Base-by-base conservation (phyloP, 1,284 basidiomycete genomes). In the Ceratobasidium papillatum region DNA sequence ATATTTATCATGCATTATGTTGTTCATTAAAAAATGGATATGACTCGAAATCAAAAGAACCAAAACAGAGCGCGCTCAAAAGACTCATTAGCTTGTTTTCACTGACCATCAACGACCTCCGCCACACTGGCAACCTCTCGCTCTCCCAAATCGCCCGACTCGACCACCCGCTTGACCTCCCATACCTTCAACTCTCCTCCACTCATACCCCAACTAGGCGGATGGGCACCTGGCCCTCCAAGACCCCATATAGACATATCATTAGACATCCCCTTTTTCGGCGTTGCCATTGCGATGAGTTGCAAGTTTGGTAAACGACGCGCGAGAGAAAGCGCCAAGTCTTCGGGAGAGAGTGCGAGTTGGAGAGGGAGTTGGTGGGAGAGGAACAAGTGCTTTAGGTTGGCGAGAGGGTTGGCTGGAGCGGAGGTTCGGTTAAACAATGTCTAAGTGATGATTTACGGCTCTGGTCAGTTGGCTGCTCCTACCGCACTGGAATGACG, bases 321-420 rank as follows among this genome's bases (percentile, higher is more conserved):
- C 12, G 65, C 65, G 5, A 68, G 19, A 8, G 65, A 49, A 8
- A 68, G 51, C 3, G 51, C 65, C 27, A 68, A 14, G 17, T 68
- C 65, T 1, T 27, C 47, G 1, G 65, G 65, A 41, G 51, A 34
- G 5, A 68, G 36, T 8, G 65, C 47, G 27, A 68, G 19, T 47
- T 68, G 65, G 5, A 68, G 36, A 17, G 65, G 65, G 12, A 68
- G 51, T 22, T 68, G 65, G 27, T 52, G 30, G 8, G 65, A 68
- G 19, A 68, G 22, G 43, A 52, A 68, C 11, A 68, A 25, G 27
- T 68, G 49, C 14, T 43, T 14, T 3, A 68, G 36, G 14, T 47
- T 54, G 36, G 34, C 17, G 8, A 68, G 65, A 43, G 34, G 38
- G 32, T 36, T 52, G 17, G 1, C 3, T 14, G 32, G 19, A 8